A percentile compares a stretch with the other conserved stretches of the same genome.
phyloP scores from a whole-genome alignment of 2,329 filamentous ascomycete genomes.

The Penicillium italicum region DNA sequence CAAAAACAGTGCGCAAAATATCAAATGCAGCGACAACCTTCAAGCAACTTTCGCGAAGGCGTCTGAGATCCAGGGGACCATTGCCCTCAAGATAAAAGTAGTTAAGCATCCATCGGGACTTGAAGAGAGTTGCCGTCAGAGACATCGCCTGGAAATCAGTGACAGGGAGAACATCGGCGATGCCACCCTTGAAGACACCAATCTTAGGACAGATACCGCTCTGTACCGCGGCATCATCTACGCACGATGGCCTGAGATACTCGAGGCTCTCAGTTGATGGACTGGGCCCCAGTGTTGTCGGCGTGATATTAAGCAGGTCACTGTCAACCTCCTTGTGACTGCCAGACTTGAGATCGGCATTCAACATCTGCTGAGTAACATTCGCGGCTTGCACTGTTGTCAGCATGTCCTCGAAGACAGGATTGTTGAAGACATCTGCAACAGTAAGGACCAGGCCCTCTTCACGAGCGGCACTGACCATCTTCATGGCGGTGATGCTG shows the following conservation, averaged over 20 bases:
- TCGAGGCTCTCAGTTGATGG: constrained; percentile 27
- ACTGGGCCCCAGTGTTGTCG: constrained; percentile 12
- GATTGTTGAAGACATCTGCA: constrained; percentile 44
- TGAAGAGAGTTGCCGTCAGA: constrained; percentile 35
- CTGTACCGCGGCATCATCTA: constrained; percentile 43
- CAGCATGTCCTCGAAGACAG: constrained; percentile 41
- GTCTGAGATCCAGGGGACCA: constrained; percentile 47
- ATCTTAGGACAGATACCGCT: constrained; percentile 52
- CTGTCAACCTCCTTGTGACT: constrained; percentile 13
- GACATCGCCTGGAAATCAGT: constrained; percentile 47
- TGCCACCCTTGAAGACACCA: constrained; percentile 49
- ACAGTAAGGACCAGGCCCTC: constrained; percentile 42
- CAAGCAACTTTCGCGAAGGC: constrained; percentile 41
- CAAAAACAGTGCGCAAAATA: constrained; percentile 64
- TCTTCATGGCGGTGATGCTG: constrained; percentile 43
- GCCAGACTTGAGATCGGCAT: constrained; percentile 20
- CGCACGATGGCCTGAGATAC: constrained; percentile 21
- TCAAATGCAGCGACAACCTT: constrained; percentile 59
- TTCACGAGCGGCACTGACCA: constrained; percentile 41
- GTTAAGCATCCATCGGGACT: constrained; percentile 42
- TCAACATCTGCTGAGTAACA: constrained; percentile 22
- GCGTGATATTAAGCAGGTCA: constrained; percentile 16
- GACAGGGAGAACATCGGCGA: constrained; percentile 57
- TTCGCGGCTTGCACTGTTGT: constrained; percentile 27
- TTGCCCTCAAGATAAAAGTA: constrained; percentile 58